These are phyloP conservation scores for Gnaphalium uliginosum DNA, from an alignment of 129 eudicot species.

Conservation along the genomic window DNA sequence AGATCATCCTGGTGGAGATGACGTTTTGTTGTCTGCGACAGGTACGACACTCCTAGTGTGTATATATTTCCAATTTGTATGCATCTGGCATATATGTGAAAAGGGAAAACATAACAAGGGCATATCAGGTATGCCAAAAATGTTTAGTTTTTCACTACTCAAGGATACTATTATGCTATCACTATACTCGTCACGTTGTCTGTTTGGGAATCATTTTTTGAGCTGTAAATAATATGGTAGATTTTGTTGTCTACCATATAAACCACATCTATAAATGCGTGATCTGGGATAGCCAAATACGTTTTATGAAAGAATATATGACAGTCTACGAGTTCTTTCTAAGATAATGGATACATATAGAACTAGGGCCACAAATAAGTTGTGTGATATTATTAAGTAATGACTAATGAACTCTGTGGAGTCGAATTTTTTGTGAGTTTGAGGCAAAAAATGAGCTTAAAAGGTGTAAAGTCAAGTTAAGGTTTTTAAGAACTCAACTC, in stretches of 20 bases:
- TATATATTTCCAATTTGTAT: neutral
- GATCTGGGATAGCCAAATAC: neutral
- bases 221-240: neutral
- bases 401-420: neutral
- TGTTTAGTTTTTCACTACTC: slow-evolving; percentile 11
- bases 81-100: neutral
- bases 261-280: neutral
- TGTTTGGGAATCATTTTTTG: neutral
- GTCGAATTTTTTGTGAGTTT: neutral
- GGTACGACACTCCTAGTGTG: slow-evolving; percentile 40
- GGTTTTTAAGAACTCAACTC: neutral
- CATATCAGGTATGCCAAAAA: neutral
- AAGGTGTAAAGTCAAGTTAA: neutral
- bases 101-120: neutral
- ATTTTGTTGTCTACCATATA: slow-evolving; percentile 10
- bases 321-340: neutral
- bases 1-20: slow-evolving; percentile 98
- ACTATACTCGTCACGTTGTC: neutral
- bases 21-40: slow-evolving; percentile 80
- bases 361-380: neutral
- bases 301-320: neutral
- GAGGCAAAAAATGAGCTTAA: neutral
- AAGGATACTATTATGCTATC: neutral
- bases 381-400: neutral
- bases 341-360: neutral